These are phyloP conservation scores for Mucor circinelloides DNA, from an alignment of 371 early-diverging fungal genomes.

Conservation along the genomic window DNA sequence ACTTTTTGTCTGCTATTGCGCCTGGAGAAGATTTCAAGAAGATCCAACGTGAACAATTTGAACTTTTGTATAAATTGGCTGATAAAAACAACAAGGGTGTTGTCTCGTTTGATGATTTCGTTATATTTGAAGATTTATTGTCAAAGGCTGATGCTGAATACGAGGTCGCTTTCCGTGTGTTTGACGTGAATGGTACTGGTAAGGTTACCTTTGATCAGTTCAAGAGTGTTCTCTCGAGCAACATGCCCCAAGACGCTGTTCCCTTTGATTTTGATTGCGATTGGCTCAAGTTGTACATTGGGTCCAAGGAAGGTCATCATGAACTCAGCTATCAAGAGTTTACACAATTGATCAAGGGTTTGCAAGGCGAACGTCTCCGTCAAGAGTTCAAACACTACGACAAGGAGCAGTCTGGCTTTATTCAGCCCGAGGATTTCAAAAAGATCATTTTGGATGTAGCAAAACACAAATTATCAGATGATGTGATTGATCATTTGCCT, in stretches of 20 bases:
- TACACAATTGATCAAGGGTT: conserved; percentile 77
- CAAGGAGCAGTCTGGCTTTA: conserved; percentile 65
- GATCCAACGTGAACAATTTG: conserved; percentile 62
- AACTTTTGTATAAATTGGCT: conserved; percentile 74
- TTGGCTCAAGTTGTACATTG: conserved; percentile 73
- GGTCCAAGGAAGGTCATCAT: conserved; percentile 59
- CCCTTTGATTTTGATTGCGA: conserved; percentile 78
- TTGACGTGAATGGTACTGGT: conserved; percentile 65
- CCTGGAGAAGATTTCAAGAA: conserved; percentile 69
- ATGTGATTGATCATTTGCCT: conserved; percentile 72
- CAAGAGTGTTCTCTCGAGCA: conserved; percentile 63
- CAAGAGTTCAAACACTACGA: conserved; percentile 81
- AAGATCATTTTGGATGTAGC: conserved; percentile 68
- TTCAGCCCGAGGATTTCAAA: conserved; percentile 68
- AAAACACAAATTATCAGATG: conserved; percentile 71
- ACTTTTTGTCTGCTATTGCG: conserved; percentile 71
- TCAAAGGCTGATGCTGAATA: conserved; percentile 82
- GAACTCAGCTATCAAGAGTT: conserved; percentile 77
- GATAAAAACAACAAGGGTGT: conserved; percentile 65
- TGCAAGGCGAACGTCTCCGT: conserved; percentile 79
- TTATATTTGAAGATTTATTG: conserved; percentile 74
- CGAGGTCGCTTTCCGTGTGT: conserved; percentile 77
- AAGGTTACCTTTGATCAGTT: conserved; percentile 71
- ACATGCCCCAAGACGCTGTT: conserved; percentile 59
- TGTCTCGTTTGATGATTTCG: conserved; percentile 76